Conservation (phyloP, 257 asterid genomes). For the Primulina huaijiensis region DNA sequence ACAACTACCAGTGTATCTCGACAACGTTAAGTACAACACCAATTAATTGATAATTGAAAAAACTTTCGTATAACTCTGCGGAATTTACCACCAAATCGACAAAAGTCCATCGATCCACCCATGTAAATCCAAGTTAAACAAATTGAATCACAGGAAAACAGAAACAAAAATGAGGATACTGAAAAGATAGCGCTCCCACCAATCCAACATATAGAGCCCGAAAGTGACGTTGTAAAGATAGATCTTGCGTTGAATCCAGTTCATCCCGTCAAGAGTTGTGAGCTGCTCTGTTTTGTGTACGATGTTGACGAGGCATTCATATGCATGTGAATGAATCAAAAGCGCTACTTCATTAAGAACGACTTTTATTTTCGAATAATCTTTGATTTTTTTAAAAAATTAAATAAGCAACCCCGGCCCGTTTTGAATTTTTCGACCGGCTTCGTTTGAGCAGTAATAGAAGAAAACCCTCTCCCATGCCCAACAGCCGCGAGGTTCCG, state of each 20-base stretch:
- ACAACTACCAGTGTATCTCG: constrained; percentile 61
- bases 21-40: constrained; percentile 34
- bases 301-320: too few species aligned
- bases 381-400: background rate
- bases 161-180: constrained; percentile 47
- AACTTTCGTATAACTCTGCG: background rate
- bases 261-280: constrained; percentile 34
- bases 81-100: background rate
- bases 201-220: constrained; percentile 85
- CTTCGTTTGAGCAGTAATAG: too few species aligned
- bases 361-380: too few species aligned
- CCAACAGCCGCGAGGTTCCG: too few species aligned
- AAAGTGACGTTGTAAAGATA: constrained; percentile 78
- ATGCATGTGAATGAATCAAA: too few species aligned
- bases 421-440: too few species aligned
- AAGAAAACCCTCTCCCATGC: too few species aligned
- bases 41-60: constrained; percentile 15
- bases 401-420: too few species aligned
- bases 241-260: constrained; percentile 74
- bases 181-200: constrained; percentile 91
- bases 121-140: constrained; percentile 4
- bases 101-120: constrained; percentile 7
- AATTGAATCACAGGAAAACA: constrained; percentile 4
- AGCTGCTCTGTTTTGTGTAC: background rate
- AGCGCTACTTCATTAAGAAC: too few species aligned